Percentiles rank a stretch among this genome's conserved stretches.
These are phyloP conservation scores for Suhomyces chickasaworum DNA, from an alignment of 1,139 yeast genomes.

Conservation along the genomic window DNA sequence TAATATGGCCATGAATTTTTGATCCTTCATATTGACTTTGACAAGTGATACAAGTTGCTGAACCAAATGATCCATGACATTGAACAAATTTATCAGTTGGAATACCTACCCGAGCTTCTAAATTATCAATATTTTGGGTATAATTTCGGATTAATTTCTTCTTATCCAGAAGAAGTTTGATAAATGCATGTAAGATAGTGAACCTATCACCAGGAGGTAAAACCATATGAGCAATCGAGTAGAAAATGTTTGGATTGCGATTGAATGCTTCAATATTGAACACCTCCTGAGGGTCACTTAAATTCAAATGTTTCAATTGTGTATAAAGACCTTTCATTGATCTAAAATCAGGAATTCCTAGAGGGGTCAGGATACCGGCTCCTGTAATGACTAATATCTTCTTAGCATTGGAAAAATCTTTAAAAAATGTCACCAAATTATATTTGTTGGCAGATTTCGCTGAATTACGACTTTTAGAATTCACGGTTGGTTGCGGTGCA, in stretches of 20 bases:
- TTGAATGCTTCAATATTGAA: conserved; percentile 75
- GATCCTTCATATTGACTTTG: conserved; percentile 67
- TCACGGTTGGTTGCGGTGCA: neutral
- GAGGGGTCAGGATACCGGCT: conserved; percentile 91
- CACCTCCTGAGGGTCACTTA: conserved; percentile 92
- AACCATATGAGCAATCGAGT: conserved; percentile 83
- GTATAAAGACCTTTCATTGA: conserved; percentile 87
- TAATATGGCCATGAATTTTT: conserved; percentile 61
- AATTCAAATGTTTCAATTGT: conserved; percentile 60
- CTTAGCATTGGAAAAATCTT: conserved; percentile 21
- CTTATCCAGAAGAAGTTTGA: conserved; percentile 71
- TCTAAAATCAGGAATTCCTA: conserved; percentile 95
- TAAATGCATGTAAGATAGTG: conserved; percentile 86
- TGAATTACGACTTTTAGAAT: neutral
- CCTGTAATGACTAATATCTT: conserved; percentile 85
- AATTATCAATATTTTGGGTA: conserved; percentile 92
- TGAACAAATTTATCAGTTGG: conserved; percentile 71
- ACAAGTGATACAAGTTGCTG: conserved; percentile 86
- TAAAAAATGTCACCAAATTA: conserved; percentile 13
- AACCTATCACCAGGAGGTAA: conserved; percentile 67
- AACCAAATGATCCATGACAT: conserved; percentile 95
- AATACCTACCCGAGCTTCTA: conserved; percentile 86
- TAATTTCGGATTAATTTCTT: conserved; percentile 82
- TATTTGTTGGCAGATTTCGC: neutral
- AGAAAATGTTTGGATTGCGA: conserved; percentile 80